Percentiles rank a stretch among this genome's conserved stretches.
Evolutionary conservation across 768 basidiomycete genomes (phyloP).

Genomic region (Cytidiella melzeri): DNA sequence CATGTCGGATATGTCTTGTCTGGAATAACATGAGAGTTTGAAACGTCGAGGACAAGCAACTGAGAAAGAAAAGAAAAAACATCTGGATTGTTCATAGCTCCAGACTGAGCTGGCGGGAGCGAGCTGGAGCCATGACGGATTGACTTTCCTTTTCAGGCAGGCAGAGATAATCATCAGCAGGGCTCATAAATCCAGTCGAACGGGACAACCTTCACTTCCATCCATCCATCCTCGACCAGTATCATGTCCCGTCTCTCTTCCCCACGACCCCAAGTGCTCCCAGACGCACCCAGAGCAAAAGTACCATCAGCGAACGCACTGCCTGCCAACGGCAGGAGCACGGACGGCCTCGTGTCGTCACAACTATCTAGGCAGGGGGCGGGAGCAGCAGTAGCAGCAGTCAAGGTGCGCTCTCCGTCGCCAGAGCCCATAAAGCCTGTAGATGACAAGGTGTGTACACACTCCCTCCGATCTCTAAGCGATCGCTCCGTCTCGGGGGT

Average conservation of each 20-base stretch:
- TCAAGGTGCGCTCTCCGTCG: neutral
- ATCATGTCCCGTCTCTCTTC: neutral
- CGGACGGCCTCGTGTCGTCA: too few relatives aligned
- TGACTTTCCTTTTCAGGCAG: neutral
- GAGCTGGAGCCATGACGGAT: neutral
- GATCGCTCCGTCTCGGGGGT: too few relatives aligned
- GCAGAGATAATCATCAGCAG: neutral
- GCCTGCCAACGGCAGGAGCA: too few relatives aligned
- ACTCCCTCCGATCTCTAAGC: neutral
- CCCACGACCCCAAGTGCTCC: neutral
- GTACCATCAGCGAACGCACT: neutral
- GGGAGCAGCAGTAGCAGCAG: too few relatives aligned
- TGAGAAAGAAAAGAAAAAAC: too few relatives aligned
- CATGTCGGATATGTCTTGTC: too few relatives aligned
- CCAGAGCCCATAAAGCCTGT: slow-evolving; percentile 2
- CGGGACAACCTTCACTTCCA: neutral
- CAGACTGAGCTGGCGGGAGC: neutral
- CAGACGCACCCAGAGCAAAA: neutral
- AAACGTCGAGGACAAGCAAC: too few relatives aligned
- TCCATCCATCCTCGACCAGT: neutral
- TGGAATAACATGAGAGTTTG: too few relatives aligned
- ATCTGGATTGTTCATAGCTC: too few relatives aligned
- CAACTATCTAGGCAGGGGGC: too few relatives aligned
- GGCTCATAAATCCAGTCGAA: neutral
- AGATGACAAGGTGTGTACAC: slow-evolving; percentile 8